Conservation (phyloP, 2,329 filamentous ascomycete species). For the Capronia epimyces region DNA sequence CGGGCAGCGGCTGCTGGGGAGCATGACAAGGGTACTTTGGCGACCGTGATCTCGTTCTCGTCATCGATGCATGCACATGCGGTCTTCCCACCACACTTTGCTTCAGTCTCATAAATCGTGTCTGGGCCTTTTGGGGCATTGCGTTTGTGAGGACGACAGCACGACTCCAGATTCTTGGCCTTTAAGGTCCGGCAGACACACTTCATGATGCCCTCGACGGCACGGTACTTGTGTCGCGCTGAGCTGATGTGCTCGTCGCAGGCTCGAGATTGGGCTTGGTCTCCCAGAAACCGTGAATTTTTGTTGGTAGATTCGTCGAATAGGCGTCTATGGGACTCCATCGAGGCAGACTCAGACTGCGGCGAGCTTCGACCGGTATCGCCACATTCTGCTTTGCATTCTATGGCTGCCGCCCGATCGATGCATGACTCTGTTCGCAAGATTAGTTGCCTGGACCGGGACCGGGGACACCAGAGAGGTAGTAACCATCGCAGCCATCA, state of each 20-base stretch:
- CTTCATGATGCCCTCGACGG: conserved; percentile 45
- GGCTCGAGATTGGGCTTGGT: conserved; percentile 29
- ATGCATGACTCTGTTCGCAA: conserved; percentile 35
- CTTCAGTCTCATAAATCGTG: neutral
- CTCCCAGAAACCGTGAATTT: too few relatives aligned
- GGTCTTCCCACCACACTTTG: neutral
- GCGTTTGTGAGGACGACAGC: conserved; percentile 36
- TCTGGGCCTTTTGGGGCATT: neutral
- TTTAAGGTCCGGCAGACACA: conserved; percentile 50
- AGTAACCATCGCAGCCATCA: neutral
- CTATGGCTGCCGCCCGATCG: conserved; percentile 43
- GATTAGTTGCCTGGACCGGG: neutral
- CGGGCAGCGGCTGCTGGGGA: too few relatives aligned
- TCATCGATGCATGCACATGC: too few relatives aligned
- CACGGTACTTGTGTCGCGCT: conserved; percentile 39
- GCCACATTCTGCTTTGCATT: conserved; percentile 32
- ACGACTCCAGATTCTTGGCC: conserved; percentile 49
- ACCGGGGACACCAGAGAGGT: neutral
- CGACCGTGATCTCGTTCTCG: too few relatives aligned
- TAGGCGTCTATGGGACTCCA: neutral
- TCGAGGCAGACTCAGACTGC: neutral
- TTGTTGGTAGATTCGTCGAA: neutral
- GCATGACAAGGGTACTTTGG: neutral
- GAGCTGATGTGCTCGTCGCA: conserved; percentile 39
- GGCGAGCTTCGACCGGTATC: neutral